These are phyloP conservation scores for Fusarium aywerte DNA, from an alignment of 2,329 filamentous ascomycete genomes.

Conservation along the genomic window DNA sequence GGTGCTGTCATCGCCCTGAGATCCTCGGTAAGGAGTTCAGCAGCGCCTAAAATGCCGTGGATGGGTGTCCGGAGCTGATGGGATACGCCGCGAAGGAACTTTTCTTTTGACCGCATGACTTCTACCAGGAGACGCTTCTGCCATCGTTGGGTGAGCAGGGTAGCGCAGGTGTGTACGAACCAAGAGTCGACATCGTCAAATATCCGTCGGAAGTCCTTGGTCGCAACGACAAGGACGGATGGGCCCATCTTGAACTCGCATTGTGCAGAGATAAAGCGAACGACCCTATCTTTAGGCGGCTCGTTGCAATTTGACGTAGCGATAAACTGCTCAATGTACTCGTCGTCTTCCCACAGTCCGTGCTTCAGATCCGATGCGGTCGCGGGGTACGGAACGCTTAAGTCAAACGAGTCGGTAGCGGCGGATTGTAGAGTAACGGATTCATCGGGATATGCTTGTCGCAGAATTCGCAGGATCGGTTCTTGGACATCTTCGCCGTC, in stretches of 20 bases:
- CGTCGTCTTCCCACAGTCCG: constrained; percentile 58
- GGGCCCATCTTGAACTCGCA: constrained; percentile 49
- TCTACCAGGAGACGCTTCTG: constrained; percentile 54
- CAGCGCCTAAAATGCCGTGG: constrained; percentile 56
- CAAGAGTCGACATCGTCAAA: constrained; percentile 60
- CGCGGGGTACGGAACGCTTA: constrained; percentile 47
- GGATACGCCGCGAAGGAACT: constrained; percentile 58
- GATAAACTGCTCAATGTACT: constrained; percentile 54
- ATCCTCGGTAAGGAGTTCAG: constrained; percentile 56
- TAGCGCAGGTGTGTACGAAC: constrained; percentile 56
- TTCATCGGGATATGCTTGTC: constrained; percentile 50
- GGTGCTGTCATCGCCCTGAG: constrained; percentile 42
- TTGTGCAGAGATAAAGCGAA: constrained; percentile 53
- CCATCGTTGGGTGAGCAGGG: constrained; percentile 52
- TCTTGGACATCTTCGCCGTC: constrained; percentile 35
- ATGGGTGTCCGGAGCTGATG: constrained; percentile 61
- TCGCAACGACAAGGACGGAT: constrained; percentile 53
- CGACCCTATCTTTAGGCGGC: constrained; percentile 42
- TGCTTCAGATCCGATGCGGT: constrained; percentile 48
- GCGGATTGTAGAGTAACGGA: constrained; percentile 45
- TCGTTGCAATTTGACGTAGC: constrained; percentile 49
- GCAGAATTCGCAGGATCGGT: constrained; percentile 46
- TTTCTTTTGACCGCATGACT: constrained; percentile 56
- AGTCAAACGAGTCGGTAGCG: constrained; percentile 39
- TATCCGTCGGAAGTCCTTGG: constrained; percentile 55